A percentile compares a stretch with the other conserved stretches of the same genome.
Conservation (phyloP, 768 basidiomycete species). For the Podaxis mareebaensis region DNA sequence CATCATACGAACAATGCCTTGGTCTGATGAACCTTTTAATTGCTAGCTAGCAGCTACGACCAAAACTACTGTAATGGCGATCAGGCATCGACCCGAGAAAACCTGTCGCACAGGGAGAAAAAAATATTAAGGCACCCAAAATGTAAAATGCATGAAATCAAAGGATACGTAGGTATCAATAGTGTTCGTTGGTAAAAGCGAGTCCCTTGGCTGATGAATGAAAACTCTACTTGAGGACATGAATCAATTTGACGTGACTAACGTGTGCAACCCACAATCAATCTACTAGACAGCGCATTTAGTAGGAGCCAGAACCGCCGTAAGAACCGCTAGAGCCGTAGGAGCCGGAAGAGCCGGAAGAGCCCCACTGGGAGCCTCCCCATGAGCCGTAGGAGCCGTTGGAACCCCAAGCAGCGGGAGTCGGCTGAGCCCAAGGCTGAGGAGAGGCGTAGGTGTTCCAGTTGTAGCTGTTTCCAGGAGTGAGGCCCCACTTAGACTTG, state of each 20-base stretch:
- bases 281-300: constrained; percentile 18
- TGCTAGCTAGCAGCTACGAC: not conserved
- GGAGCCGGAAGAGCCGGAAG: constrained; percentile 18
- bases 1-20: not conserved
- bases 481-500: constrained; percentile 58
- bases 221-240: constrained; percentile 36
- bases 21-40: constrained; percentile 10
- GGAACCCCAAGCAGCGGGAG: constrained; percentile 8
- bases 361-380: constrained; percentile 14
- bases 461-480: constrained; percentile 48
- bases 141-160: constrained; percentile 37
- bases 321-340: constrained; percentile 25
- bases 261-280: constrained; percentile 18
- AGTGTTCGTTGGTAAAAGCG: constrained; percentile 29
- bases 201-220: constrained; percentile 24
- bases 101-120: constrained; percentile 29
- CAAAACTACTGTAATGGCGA: constrained; percentile 14
- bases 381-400: constrained; percentile 23
- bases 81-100: constrained; percentile 19
- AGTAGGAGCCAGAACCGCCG: constrained; percentile 31
- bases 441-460: constrained; percentile 47
- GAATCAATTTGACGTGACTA: constrained; percentile 30
- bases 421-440: constrained; percentile 1
- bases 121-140: constrained; percentile 42
- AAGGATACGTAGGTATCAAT: constrained; percentile 33